Evolutionary conservation across 2,329 filamentous ascomycete species (phyloP), one percentile per base, ranked within the genome.

Genomic region (Aspergillus terreus): DNA sequence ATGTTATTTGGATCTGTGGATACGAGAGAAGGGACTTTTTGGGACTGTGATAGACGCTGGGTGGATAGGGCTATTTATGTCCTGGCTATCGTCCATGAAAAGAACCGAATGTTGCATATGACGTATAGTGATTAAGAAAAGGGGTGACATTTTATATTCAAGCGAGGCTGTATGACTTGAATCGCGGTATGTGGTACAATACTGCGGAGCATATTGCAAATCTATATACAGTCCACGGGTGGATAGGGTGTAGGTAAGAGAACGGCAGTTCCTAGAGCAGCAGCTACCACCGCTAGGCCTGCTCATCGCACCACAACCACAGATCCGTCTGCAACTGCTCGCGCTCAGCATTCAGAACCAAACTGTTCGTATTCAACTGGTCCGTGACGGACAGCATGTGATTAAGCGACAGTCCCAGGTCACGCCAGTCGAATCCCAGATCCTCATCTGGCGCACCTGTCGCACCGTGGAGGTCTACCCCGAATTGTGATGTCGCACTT

Each of bases 331-430:
- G 53, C 4, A 58, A 10, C 5, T 49, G 55, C 9, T 53, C 55
- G 3, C 40, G 41, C 19, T 59, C 58, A 6, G 47, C 51, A 43
- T 58, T 56, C 25, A 52, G n/a, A n/a, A 60, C 43, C 25, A 53
- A n/a, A 40, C 53, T 55, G 36, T 54, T 51, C 17, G 57, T 49
- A 38, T 57, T 57, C 44, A 61, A n/a, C 38, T 60, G 50, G 25
- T 61, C 54, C 10, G 59, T 56, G 14, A 55, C 59, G 1, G 56
- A 57, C 2, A 60, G 52, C 59, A 61, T 61, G 10, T 58, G 55
- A 25, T 58, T 53, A 51, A 61, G 35, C 10, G 59, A 61, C n/a
- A 57, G n/a, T 1, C 58, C 59, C 10, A 58, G 53, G 19, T 57
- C 57, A 15, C 57, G 46, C 59, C 59, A 61, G 17, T 60, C 58